Evolutionary conservation across 345 rosid genomes (phyloP), one percentile per base, ranked within the genome.

Genomic region (Turnera subulata): DNA sequence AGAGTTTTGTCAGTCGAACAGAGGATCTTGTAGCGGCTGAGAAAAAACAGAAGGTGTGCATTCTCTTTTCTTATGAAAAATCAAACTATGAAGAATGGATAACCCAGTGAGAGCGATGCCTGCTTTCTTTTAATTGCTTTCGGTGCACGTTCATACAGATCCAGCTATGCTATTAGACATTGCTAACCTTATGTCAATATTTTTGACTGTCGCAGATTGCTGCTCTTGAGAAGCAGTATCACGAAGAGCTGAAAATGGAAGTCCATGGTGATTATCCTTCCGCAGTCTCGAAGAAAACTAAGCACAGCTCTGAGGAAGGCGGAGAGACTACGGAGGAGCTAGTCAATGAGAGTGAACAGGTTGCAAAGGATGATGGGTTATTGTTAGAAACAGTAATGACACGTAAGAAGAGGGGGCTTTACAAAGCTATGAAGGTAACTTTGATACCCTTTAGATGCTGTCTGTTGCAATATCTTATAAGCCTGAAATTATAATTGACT

Each of bases 11-110:
- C 23, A 79, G 55, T 71, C 82, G 98, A 32, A 38, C 88, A 23
- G 93, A 92, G 75, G 96, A 94, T 53, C 80, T 62, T 29, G 89
- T 86, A 78, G 89, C 86, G 57, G 88, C 86, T 8, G 76, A 70
- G 74, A 83, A 54, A 55, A 83, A 83, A 73, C 71, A 49, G 54
- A 74, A 83, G 86, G 97, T 92, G 53, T 21, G 58, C 50, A 23
- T 8, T 6, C 23, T 11, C 11, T 60, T 37, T 29, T 29, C 35
- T 29, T 29, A 8, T 13, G 35, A 33, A 45, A 25, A 35, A 46
- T 38, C 2, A n/a, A 44, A n/a, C n/a, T 6, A 0, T 6, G 38
- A n/a, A 25, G 51, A 5, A 11, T n/a, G n/a, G n/a, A n/a, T n/a
- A 16, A 15, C 20, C 12, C 1, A 19, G 23, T 17, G 20, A 17